A percentile compares a stretch with the other conserved stretches of the same genome.
These are phyloP conservation scores for Sordariomycetes sp. DNA, from an alignment of 2,329 filamentous ascomycete species.

Conservation along the genomic window DNA sequence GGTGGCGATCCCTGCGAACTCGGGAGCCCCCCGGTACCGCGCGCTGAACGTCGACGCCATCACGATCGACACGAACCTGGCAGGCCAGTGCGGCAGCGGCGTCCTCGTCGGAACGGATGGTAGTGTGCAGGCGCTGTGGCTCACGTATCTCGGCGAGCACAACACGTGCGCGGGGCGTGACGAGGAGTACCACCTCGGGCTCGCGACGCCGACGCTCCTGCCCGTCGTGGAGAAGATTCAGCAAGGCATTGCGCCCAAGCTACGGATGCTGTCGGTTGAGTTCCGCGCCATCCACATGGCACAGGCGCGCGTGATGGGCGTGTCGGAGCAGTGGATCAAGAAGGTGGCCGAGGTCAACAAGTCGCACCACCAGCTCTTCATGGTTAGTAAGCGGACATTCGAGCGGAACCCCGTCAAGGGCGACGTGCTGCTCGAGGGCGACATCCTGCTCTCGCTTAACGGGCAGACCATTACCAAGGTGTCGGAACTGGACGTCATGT, in stretches of 20 bases:
- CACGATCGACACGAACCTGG: constrained; percentile 87
- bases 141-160: constrained; percentile 91
- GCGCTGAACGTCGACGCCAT: constrained; percentile 95
- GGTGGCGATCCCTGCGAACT: constrained; percentile 89
- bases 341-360: constrained; percentile 81
- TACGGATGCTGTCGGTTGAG: constrained; percentile 88
- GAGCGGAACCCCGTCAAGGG: constrained; percentile 35
- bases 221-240: constrained; percentile 84
- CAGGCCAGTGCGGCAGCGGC: constrained; percentile 84
- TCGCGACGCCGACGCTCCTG: constrained; percentile 76
- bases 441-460: constrained; percentile 85
- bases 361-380: constrained; percentile 91
- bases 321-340: constrained; percentile 89
- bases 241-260: constrained; percentile 60
- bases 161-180: constrained; percentile 68
- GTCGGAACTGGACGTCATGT: constrained; percentile 92
- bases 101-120: constrained; percentile 84
- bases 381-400: constrained; percentile 83
- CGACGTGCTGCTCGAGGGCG: constrained; percentile 66
- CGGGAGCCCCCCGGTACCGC: constrained; percentile 79
- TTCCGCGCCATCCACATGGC: constrained; percentile 94
- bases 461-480: constrained; percentile 86
- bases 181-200: constrained; percentile 89
- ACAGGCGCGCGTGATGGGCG: constrained; percentile 92
- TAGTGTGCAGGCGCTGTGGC: constrained; percentile 87